Evolutionary conservation across 1,139 yeast genomes (phyloP).

Genomic region (Petasospora rhodanensis): DNA sequence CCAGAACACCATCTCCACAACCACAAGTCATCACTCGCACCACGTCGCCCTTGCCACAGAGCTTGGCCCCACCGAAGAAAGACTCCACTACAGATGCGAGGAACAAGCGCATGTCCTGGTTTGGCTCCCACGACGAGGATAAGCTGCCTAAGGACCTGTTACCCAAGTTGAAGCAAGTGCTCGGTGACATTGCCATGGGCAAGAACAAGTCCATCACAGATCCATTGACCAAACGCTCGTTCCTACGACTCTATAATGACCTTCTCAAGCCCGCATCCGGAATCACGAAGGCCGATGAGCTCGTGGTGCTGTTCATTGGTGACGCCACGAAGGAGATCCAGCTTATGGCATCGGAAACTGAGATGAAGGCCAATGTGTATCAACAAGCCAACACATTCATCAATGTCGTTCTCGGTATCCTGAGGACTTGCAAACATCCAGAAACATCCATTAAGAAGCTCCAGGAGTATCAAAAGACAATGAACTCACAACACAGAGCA

Average conservation of each 20-base stretch:
- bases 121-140: constrained; percentile 7
- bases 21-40: constrained; percentile 1
- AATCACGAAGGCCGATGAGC: constrained; percentile 53
- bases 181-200: constrained; percentile 53
- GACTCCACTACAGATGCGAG: constrained; percentile 6
- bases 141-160: constrained; percentile 45
- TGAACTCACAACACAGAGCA: constrained; percentile 25
- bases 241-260: constrained; percentile 60
- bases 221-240: constrained; percentile 38
- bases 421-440: constrained; percentile 42
- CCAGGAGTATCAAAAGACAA: constrained; percentile 37
- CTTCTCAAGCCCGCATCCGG: constrained; percentile 47
- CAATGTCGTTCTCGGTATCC: constrained; percentile 44
- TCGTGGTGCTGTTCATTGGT: constrained; percentile 57
- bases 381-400: constrained; percentile 57
- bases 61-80: too few species aligned
- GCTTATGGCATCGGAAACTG: constrained; percentile 38
- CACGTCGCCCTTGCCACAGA: too few species aligned
- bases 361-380: constrained; percentile 45
- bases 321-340: constrained; percentile 33
- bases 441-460: constrained; percentile 40
- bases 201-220: constrained; percentile 25
- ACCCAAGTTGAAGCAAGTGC: constrained; percentile 42
- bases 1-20: constrained; percentile 6
- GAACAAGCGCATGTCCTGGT: constrained; percentile 22